Evolutionary conservation across 1,284 basidiomycete species (phyloP), one percentile per base, ranked within the genome.

Genomic region (Melampsora americana): DNA sequence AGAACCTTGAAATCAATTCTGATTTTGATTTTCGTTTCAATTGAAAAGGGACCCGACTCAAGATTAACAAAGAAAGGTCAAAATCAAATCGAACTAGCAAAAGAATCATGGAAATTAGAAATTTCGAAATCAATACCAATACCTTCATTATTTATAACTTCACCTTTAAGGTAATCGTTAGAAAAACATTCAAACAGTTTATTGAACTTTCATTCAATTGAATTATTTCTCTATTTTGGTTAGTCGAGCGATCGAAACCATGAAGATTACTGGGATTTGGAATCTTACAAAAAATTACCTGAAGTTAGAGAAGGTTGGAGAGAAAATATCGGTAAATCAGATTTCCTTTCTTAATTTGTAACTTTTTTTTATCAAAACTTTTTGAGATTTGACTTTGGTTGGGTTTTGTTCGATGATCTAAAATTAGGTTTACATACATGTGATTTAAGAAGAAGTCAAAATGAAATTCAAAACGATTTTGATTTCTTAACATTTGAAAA

Each of bases 351-450:
- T 20, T 28, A 46, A 50, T 5, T 48, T n/a, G 59, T 26, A 11
- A 16, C 16, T 28, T 16, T 11, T 61, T 16, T 61, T 16, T 61
- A 14, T 61, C 59, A 18, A n/a, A n/a, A n/a, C n/a, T 64, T 32
- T 64, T 20, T 4, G 20, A 26, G 26, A 62, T 30, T 62, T 62
- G n/a, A n/a, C n/a, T n/a, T n/a, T n/a, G n/a, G n/a, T n/a, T 32
- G n/a, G 30, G 26, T 23, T 32, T 6, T 20, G 30, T 32, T 64
- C 32, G 20, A 28, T 35, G n/a, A n/a, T n/a, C n/a, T n/a, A n/a
- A n/a, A n/a, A n/a, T n/a, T n/a, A 72, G 70, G 70, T 28, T 56
- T 72, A 30, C 70, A 72, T 23, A 72, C 70, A 0, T 72, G 70
- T 66, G 70, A 72, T 56, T 35, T 50, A 42, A 42, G 70, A 5